Conservation (phyloP, 2,329 filamentous ascomycete species). For the Ophiostoma tasmaniense region DNA sequence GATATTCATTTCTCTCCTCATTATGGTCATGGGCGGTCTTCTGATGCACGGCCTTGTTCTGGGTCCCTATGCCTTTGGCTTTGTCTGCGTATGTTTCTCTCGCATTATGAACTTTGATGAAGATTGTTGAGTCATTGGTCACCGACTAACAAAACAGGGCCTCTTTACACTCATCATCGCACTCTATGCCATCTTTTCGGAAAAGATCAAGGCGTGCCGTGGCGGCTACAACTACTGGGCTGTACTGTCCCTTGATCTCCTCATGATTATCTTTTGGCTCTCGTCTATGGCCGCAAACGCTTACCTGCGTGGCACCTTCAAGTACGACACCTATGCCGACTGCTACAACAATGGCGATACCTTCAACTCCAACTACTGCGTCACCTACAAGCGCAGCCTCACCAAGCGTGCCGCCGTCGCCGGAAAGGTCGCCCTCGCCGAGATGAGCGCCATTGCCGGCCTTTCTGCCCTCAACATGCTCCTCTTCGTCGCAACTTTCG, state of each 20-base stretch:
- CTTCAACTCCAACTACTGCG: conserved; percentile 24
- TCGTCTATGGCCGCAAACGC: conserved; percentile 28
- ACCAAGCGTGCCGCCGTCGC: conserved; percentile 23
- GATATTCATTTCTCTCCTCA: conserved; percentile 24
- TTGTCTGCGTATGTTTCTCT: conserved; percentile 26
- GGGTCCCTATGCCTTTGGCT: conserved; percentile 23
- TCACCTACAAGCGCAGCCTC: conserved; percentile 19
- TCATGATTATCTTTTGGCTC: conserved; percentile 29
- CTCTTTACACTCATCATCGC: conserved; percentile 26
- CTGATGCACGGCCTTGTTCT: conserved; percentile 27
- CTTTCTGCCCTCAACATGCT: conserved; percentile 26
- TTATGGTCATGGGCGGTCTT: conserved; percentile 23
- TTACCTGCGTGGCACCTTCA: conserved; percentile 25
- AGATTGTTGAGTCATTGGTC: too few species aligned
- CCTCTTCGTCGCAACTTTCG: conserved; percentile 36
- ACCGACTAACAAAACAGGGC: conserved; percentile 19
- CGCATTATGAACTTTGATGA: too few species aligned
- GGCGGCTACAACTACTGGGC: conserved; percentile 29
- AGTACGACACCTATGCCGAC: conserved; percentile 17
- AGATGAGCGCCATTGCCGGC: conserved; percentile 27
- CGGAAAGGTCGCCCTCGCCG: conserved; percentile 20
- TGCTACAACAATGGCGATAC: conserved; percentile 26
- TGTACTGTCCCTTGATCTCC: conserved; percentile 26
- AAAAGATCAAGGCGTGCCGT: conserved; percentile 24
- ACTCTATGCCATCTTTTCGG: conserved; percentile 25